These are phyloP conservation scores for Vanrija pseudolonga DNA, from an alignment of 1,284 basidiomycete species.

Conservation along the genomic window DNA sequence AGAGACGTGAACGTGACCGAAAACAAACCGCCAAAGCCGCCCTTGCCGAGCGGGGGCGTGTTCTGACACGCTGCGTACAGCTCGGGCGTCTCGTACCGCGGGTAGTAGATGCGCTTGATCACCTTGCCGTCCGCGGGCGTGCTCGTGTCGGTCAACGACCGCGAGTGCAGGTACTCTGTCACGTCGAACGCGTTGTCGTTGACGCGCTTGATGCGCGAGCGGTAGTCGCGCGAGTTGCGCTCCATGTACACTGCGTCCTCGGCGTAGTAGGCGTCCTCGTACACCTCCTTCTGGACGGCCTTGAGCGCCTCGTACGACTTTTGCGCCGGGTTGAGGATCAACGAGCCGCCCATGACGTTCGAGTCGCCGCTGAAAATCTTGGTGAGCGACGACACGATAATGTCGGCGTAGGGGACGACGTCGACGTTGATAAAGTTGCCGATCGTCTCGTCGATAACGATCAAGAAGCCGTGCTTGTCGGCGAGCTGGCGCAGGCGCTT, in stretches of 20 bases:
- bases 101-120: slow-evolving; percentile 87
- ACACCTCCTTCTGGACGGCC: slow-evolving; percentile 58
- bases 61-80: slow-evolving; percentile 65
- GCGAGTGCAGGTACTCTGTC: slow-evolving; percentile 70
- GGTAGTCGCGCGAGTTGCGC: slow-evolving; percentile 92
- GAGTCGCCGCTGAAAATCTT: slow-evolving; percentile 94
- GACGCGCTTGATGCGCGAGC: slow-evolving; percentile 68
- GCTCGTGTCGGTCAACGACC: slow-evolving; percentile 51
- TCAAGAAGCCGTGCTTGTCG: slow-evolving; percentile 80
- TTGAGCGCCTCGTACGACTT: slow-evolving; percentile 67
- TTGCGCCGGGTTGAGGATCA: slow-evolving; percentile 79
- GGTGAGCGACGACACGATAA: slow-evolving; percentile 89
- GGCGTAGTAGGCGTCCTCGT: slow-evolving; percentile 83
- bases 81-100: slow-evolving; percentile 70
- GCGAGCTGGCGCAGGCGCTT: slow-evolving; percentile 74
- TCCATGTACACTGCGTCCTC: slow-evolving; percentile 97
- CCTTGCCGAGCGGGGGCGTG: slow-evolving; percentile 48
- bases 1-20: slow-evolving; percentile 76
- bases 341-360: slow-evolving; percentile 95
- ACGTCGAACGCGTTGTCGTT: slow-evolving; percentile 79
- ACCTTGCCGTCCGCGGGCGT: slow-evolving; percentile 45
- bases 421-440: slow-evolving; percentile 96
- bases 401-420: slow-evolving; percentile 81
- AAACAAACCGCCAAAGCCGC: slow-evolving; percentile 89
- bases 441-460: slow-evolving; percentile 93